phyloP scores from a whole-genome alignment of 2,329 filamentous ascomycete genomes.

The Phoma herbarum region DNA sequence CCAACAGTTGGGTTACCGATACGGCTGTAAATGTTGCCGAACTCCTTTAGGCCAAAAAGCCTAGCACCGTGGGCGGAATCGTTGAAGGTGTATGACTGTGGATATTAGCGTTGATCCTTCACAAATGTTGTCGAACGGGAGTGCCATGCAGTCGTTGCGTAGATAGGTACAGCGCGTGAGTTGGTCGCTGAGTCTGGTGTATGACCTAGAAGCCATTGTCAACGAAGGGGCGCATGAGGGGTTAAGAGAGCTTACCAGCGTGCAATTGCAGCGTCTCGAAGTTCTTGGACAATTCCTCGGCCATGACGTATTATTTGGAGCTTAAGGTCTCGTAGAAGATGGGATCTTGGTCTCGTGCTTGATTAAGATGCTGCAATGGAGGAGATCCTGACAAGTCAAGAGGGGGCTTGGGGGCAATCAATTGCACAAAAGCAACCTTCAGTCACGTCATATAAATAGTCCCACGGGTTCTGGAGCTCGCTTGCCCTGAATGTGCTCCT shows the following conservation, averaged over 20 bases:
- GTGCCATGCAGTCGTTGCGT: slow-evolving; percentile 78
- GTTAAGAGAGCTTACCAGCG: slow-evolving; percentile 50
- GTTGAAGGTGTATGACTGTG: slow-evolving; percentile 88
- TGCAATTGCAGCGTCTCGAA: slow-evolving; percentile 63
- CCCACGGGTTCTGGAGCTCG: slow-evolving; percentile 13
- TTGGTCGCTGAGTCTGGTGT: slow-evolving; percentile 83
- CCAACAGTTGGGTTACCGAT: slow-evolving; percentile 78
- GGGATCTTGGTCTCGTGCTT: background rate
- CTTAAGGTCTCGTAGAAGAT: slow-evolving; percentile 4
- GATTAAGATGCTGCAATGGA: slow-evolving; percentile 14
- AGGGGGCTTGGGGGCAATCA: slow-evolving; percentile 23
- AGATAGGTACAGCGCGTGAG: slow-evolving; percentile 92
- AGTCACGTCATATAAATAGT: slow-evolving; percentile 41
- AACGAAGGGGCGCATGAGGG: background rate
- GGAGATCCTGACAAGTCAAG: slow-evolving; percentile 16
- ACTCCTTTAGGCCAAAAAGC: slow-evolving; percentile 95
- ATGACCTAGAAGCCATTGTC: slow-evolving; percentile 64
- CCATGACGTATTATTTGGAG: slow-evolving; percentile 30
- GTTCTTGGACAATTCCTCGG: slow-evolving; percentile 53
- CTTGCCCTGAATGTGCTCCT: slow-evolving; percentile 11
- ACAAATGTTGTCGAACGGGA: rapidly evolving
- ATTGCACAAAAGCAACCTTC: slow-evolving; percentile 27
- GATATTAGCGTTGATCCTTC: slow-evolving; percentile 21
- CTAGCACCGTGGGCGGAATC: slow-evolving; percentile 94
- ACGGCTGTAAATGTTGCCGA: slow-evolving; percentile 97